Base-by-base conservation (phyloP, 768 basidiomycete species). In the Kwoniella heveanensis region DNA sequence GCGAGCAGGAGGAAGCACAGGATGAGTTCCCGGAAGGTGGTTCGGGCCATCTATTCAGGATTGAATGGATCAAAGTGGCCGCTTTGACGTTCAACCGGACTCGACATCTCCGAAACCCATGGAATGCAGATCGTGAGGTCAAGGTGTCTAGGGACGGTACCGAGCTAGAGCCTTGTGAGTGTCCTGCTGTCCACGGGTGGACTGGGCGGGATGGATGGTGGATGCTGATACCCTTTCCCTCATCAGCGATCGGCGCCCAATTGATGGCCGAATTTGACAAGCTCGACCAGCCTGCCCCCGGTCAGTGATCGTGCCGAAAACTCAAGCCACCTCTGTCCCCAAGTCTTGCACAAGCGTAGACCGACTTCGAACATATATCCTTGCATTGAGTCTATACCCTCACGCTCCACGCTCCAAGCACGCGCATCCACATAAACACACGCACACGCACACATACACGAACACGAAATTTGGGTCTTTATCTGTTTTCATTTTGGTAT, bases 101-200 rank as follows among this genome's bases (percentile, higher is more conserved):
- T 32, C 85, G 88, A 26, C 89, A 92, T 74, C 79, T 96, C 55
- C 86, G 90, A 46, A 98, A 97, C 76, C 88, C 89, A 1, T 97
- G 93, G 92, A 97, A 97, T 70, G 86, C 91, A 68, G 90, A 89
- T 62, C 69, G 81, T 10, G 82, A 82, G 54, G 74, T 83, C 68
- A 82, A 82, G 62, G 78, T 81, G 8, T 92, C 90, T 13, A 83
- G 90, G 52, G 91, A 94, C 76, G 94, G 94, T 19, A 96, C 93
- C 1, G 94, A 97, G 76, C 77, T 98, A 21, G 94, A 97, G 76
- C 92, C 93, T 1, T 73, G 78, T 78, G 62, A 67, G 78, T 74
- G 26, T 8, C 17, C 22, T 48, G 44, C 55, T 67, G 56, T 60
- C 56, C 32, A 32, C 32, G 32, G 5, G 32, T 32, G 32, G 47